phyloP scores from a whole-genome alignment of 208 protist genomes.

The Wallacemonas sp. region DNA sequence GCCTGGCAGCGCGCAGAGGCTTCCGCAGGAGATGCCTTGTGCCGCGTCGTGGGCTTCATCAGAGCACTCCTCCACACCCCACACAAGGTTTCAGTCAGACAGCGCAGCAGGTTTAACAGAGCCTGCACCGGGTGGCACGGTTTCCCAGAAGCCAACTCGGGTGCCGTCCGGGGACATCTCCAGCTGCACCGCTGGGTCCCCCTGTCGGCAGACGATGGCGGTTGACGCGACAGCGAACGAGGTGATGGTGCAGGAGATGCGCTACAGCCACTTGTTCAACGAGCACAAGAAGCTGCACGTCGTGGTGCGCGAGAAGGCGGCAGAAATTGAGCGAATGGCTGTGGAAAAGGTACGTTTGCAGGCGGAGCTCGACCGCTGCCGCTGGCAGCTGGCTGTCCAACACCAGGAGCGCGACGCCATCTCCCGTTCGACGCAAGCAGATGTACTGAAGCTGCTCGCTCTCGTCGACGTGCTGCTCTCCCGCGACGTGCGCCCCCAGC shows the following conservation, averaged over 20 bases:
- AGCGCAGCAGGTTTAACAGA: too few species aligned
- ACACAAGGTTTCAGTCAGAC: too few species aligned
- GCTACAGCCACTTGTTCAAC: slow-evolving; percentile 41
- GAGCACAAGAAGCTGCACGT: slow-evolving; percentile 34
- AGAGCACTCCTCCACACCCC: too few species aligned
- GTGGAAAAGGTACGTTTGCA: slow-evolving; percentile 11
- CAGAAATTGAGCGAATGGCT: slow-evolving; percentile 25
- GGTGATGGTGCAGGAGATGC: slow-evolving; percentile 16
- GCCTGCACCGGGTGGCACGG: too few species aligned
- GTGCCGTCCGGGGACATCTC: too few species aligned
- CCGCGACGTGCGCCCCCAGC: neutral
- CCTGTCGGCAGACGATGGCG: too few species aligned
- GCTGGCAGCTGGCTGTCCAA: slow-evolving; percentile 15
- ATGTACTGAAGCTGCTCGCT: slow-evolving; percentile 18
- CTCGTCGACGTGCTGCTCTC: slow-evolving; percentile 20
- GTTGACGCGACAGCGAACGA: neutral
- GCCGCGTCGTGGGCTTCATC: too few species aligned
- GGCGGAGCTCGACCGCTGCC: slow-evolving; percentile 28
- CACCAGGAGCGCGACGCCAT: slow-evolving; percentile 9
- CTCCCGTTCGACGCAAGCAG: slow-evolving; percentile 15
- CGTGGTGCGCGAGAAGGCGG: slow-evolving; percentile 23
- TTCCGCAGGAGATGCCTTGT: too few species aligned
- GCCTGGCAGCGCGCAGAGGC: too few species aligned
- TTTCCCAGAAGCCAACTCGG: too few species aligned
- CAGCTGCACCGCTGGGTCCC: too few species aligned